A percentile compares a stretch with the other conserved stretches of the same genome.
These are phyloP conservation scores for Pyricularia sp. DNA, from an alignment of 2,329 filamentous ascomycete genomes.

Conservation along the genomic window DNA sequence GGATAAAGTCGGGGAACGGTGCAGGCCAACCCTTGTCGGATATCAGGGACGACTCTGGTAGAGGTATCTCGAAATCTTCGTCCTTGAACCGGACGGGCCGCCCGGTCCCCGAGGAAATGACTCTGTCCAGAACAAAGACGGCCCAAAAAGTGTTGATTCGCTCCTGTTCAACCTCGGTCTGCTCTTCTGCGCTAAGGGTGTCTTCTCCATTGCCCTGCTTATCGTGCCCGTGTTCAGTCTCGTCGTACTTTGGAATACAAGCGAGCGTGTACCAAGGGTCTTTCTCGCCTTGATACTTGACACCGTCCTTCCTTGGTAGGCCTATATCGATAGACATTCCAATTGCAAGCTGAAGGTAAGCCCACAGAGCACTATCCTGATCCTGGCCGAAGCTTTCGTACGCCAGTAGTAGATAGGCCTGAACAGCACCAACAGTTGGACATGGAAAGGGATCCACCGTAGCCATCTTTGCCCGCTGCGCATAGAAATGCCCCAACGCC, in stretches of 20 bases:
- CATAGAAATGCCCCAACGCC: constrained; percentile 65
- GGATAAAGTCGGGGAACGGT: constrained; percentile 66
- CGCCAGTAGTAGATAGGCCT: constrained; percentile 70
- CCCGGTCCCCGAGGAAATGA: constrained; percentile 79
- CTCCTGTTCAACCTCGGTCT: constrained; percentile 61
- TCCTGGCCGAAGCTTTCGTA: constrained; percentile 84
- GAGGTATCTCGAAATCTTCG: constrained; percentile 70
- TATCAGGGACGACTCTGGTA: constrained; percentile 38
- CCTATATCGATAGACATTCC: constrained; percentile 72
- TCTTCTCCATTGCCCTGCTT: constrained; percentile 27
- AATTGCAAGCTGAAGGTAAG: constrained; percentile 82
- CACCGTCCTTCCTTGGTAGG: constrained; percentile 66
- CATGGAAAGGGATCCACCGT: constrained; percentile 74
- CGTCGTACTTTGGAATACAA: neutral
- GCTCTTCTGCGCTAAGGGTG: constrained; percentile 33
- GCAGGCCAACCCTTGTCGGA: constrained; percentile 56
- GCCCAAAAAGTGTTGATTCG: constrained; percentile 83
- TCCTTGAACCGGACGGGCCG: constrained; percentile 72
- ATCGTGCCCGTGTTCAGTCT: constrained; percentile 15
- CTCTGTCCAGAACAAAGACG: constrained; percentile 74
- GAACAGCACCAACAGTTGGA: constrained; percentile 70
- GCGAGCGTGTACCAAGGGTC: constrained; percentile 33
- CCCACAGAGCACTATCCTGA: constrained; percentile 83
- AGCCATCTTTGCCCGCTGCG: constrained; percentile 68
- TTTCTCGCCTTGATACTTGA: constrained; percentile 45